Evolutionary conservation across 116 monocot species (phyloP), one percentile per base, ranked within the genome.

Genomic region (Iris pallida): DNA sequence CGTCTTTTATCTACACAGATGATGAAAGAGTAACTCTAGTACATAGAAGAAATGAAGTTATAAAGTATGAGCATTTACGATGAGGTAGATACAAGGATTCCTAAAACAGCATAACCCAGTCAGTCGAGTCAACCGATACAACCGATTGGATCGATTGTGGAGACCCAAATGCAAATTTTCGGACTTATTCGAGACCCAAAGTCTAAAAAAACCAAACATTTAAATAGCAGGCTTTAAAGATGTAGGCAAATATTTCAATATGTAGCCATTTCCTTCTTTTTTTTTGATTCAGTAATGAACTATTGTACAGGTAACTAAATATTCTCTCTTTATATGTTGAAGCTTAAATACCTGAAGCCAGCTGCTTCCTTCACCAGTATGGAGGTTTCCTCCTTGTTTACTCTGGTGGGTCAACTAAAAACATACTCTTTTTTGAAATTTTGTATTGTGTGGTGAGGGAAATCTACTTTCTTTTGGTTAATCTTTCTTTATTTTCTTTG

Each of bases 311-410:
- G 45, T 44, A 1, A 30, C 30, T 30, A 30, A 30, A 30, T 30
- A 30, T 30, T 30, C 2, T 30, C 30, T 30, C 30, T 30, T 30
- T 30, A 30, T 30, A 30, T 1, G 30, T 30, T 30, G 30, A 30
- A 30, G 30, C 30, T 30, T 61, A 16, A 61, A 61, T 8, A 43
- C 14, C 42, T 5, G 42, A 59, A 16, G 45, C 15, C 62, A 45
- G 62, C 62, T 45, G 6, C 45, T 61, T 61, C 12, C n/a, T 61
- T 61, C 61, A 61, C 42, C 14, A n/a, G 42, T 30, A 30, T 30
- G 30, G 30, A 30, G 30, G 30, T 30, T 15, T 30, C 12, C 13
- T 7, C 1, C 41, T 16, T 62, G 45, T 16, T 62, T 16, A 17
- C 16, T 62, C 45, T 62, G 62, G 62, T 62, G 16, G 45, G 45